phyloP scores from a whole-genome alignment of 768 basidiomycete species.

The Kwoniella shandongensis region DNA sequence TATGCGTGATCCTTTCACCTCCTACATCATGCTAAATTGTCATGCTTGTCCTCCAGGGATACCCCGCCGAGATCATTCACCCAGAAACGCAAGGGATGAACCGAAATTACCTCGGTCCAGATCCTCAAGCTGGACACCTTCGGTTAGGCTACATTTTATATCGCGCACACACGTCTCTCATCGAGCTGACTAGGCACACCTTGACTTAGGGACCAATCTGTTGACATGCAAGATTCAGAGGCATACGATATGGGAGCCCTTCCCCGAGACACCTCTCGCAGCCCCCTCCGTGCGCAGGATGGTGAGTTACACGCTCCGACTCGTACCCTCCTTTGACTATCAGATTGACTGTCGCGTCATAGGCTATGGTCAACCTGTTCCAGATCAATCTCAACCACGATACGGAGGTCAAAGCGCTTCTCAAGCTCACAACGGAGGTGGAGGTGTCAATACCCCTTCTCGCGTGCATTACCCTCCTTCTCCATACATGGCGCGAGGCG shows the following conservation, averaged over 20 bases:
- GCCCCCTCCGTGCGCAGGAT: conserved; percentile 11
- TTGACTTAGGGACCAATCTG: conserved; percentile 19
- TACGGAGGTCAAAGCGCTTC: conserved; percentile 24
- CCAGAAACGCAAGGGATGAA: conserved; percentile 18
- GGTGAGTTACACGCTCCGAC: background rate
- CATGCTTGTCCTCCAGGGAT: no score
- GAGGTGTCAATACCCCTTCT: conserved; percentile 12
- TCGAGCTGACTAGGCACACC: background rate
- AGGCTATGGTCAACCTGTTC: conserved; percentile 13
- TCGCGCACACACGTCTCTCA: background rate
- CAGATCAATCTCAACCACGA: conserved; percentile 16
- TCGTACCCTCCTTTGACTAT: conserved; percentile 7
- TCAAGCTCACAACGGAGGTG: conserved; percentile 7
- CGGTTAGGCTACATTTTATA: conserved; percentile 6
- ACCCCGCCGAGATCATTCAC: conserved; percentile 2
- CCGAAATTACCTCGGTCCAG: conserved; percentile 23
- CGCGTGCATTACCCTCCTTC: conserved; percentile 44
- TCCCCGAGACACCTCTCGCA: conserved; percentile 12
- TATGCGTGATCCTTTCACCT: background rate
- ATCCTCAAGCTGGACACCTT: conserved; percentile 12
- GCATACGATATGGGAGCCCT: conserved; percentile 12
- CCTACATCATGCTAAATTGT: no score
- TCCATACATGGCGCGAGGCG: conserved; percentile 25
- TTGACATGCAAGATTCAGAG: conserved; percentile 11
- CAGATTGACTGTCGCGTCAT: background rate